These are phyloP conservation scores for Aphanomyces astaci DNA, from an alignment of 352 stramenopile species.

Conservation along the genomic window DNA sequence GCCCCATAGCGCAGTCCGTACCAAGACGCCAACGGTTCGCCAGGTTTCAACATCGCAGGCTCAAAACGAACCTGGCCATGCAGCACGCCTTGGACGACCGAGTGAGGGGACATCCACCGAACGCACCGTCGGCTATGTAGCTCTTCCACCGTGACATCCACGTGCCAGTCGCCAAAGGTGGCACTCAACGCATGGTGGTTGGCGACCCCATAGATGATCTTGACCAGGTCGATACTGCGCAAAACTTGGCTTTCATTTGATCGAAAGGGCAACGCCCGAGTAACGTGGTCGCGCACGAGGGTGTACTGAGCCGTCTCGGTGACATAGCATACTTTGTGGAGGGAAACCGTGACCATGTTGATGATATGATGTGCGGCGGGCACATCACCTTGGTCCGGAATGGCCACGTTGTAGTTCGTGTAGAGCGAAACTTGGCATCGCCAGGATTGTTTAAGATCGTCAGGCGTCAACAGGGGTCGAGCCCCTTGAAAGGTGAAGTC, in stretches of 20 bases:
- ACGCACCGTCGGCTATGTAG: slow-evolving; percentile 30
- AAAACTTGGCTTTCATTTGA: slow-evolving; percentile 60
- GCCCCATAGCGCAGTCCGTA: too few species aligned
- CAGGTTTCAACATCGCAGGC: too few species aligned
- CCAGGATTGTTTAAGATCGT: slow-evolving; percentile 53
- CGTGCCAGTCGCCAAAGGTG: slow-evolving; percentile 54
- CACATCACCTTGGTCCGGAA: slow-evolving; percentile 41
- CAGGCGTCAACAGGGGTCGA: slow-evolving; percentile 49
- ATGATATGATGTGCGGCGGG: slow-evolving; percentile 53
- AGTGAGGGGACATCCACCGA: slow-evolving; percentile 55
- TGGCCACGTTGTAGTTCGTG: slow-evolving; percentile 25
- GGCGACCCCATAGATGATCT: slow-evolving; percentile 41
- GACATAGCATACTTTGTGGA: slow-evolving; percentile 29
- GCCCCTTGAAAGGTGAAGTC: slow-evolving; percentile 34
- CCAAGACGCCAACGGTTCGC: too few species aligned
- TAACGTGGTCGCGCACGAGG: slow-evolving; percentile 57
- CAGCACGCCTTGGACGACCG: slow-evolving; percentile 26
- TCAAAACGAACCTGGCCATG: not conserved
- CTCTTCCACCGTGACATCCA: slow-evolving; percentile 44
- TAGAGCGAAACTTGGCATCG: slow-evolving; percentile 41
- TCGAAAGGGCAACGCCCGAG: slow-evolving; percentile 55
- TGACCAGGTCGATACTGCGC: slow-evolving; percentile 46
- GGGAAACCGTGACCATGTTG: slow-evolving; percentile 44
- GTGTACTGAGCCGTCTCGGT: slow-evolving; percentile 53
- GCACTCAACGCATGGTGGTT: slow-evolving; percentile 47